Base-by-base conservation (phyloP, 2,329 filamentous ascomycete species). In the Lachnum nothofagi region DNA sequence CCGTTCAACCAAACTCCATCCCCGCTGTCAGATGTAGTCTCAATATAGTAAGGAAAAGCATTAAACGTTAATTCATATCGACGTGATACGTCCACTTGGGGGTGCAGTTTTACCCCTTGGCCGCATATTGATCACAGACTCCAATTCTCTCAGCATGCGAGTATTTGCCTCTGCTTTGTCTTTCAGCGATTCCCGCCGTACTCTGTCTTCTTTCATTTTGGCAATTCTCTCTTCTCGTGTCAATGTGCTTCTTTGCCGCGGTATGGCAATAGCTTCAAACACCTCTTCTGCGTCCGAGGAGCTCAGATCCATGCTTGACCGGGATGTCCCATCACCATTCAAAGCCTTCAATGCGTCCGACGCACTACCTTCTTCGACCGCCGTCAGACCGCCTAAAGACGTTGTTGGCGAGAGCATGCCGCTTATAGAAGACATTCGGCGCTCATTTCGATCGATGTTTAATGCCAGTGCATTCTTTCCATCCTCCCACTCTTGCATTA, bases 141-240 rank as follows among this genome's bases (percentile, higher is more conserved):
- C 89, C 50, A 98, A 75, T 70, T 98, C 93, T 55, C 86, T 83
- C 55, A 98, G 77, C 88, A 98, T 95, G 59, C 86, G 88, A 37
- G 83, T 87, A 55, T 83, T 94, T 9, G 88, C 86, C 54, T 96
- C 89, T 38, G 82, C 74, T 63, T 86, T 85, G 59, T 91, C 87
- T 47, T 83, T 80, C 34, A 83, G 73, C 34, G 81, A 75, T 17
- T 86, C 85, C 63, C 88, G 86, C 54, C 80, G 80, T 46, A 82
- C 83, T 49, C 91, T 79, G 38, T 97, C 91, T 64, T 95, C 91
- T 60, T 86, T 85, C 74, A 96, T 90, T 68, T 86, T 91, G 37
- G 77, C 76, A 60, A 97, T 86, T 37, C 93, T 82, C 69, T 98
- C 90, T 62, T 95, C 91, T 61, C 91, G 76, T 1, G 86, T 88